Base-by-base conservation (phyloP, 2,329 filamentous ascomycete species). In the Exophiala mesophila region DNA sequence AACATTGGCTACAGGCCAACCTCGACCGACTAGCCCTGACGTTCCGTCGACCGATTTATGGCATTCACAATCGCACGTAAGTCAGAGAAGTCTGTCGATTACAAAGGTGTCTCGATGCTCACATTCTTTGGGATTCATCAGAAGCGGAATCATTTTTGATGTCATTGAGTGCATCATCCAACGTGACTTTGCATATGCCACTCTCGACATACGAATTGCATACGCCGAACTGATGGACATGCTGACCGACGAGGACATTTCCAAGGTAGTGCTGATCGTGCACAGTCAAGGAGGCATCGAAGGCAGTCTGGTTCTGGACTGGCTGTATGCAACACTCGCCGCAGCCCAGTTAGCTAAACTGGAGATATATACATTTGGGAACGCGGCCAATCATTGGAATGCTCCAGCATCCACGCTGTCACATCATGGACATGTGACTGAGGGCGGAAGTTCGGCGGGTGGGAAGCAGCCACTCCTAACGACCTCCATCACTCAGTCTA, bases 221-320 rank as follows among this genome's bases (percentile, higher is more conserved):
- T 82, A 82, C 59, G 81, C 78, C 52, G 66, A 69, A 16, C 64
- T 89, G 49, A 83, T 85, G 58, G 66, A 76, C 16, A 73, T 75
- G 16, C 68, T 89, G 5, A 76, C 83, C 51, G 70, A 83, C 42
- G 72, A 74, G 0, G 59, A 68, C 12, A 76, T 81, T 45, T 74
- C 75, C 23, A 88, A 86, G 57, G 76, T 90, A 3, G 68, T 90
- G 19, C 73, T 90, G 41, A 76, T 90, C 46, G 67, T 85, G 26
- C 86, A 92, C 61, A 85, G 81, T 1, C 86, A 90, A 60, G 86
- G 86, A 3, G 84, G 75, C 10, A 85, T 90, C 37, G 80, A 87
- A 57, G 82, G 80, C 2, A 76, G 82, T 3, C 66, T 88, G 41
- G 79, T 86, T 4, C 63, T 89, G 5, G 85, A 92, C 63, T 86